Base-by-base conservation (phyloP, 2,329 filamentous ascomycete species). In the Cryoendolithus antarcticus region DNA sequence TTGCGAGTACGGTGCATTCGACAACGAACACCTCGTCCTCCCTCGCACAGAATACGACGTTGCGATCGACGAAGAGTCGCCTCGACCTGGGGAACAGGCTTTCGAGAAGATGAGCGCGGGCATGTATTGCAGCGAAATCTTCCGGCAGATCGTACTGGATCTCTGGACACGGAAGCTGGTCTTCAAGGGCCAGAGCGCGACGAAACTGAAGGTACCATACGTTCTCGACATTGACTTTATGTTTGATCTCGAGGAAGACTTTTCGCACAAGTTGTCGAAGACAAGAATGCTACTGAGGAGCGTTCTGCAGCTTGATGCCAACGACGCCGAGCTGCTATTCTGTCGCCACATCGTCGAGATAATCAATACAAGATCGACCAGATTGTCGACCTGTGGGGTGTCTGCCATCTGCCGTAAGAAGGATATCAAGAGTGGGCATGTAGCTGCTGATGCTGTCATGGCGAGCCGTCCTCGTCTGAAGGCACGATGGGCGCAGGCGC, bases 71-170 rank as follows among this genome's bases (percentile, higher is more conserved):
- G 79, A 84, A 51, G 82, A 91, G 54, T 95, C 88, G 12, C 89
- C 89, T 29, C 82, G 88, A 19, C 89, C 89, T 3, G 88, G 86
- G 37, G 86, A 95, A 64, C 89, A 96, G 65, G 80, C 85, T 1
- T 95, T 95, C 51, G 89, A 96, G 67, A 95, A 96, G 70, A 95
- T 95, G 84, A 88, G 93, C 58, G 86, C 89, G 2, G 89, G 89
- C 47, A 72, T 95, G 35, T 96, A 95, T 60, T 75, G 95, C 2
- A 89, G 89, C 48, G 89, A 96, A 63, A 82, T 96, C 55, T 93
- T 94, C 74, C 84, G 89, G 42, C 73, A 94, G 35, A 78, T 89
- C 40, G 66, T 95, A 40, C 69, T 93, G 11, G 88, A 94, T 54
- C 69, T 95, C 34, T 76, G 93, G 59, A 81, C 91, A 49, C 73